Evolutionary conservation across 2,329 filamentous ascomycete genomes (phyloP).

Genomic region (Alternaria atra): DNA sequence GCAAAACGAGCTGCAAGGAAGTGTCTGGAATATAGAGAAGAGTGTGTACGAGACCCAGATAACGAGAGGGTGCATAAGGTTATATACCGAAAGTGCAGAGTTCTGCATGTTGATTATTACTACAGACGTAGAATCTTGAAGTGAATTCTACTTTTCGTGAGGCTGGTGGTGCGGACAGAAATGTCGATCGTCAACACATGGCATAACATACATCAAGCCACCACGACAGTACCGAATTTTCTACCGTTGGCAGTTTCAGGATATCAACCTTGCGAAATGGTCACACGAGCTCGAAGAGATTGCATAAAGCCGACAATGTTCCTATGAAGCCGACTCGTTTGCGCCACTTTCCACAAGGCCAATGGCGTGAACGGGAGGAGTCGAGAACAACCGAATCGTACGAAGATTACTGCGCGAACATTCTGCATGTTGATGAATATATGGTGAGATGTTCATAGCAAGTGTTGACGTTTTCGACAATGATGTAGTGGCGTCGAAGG

Average conservation of each 20-base stretch:
- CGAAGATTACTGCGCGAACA: not conserved
- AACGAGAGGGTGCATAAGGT: not conserved
- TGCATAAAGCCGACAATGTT: not conserved
- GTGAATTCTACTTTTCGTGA: not conserved
- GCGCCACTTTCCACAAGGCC: not conserved
- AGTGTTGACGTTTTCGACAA: slow-evolving; percentile 26
- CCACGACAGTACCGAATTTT: not conserved
- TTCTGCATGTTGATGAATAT: not conserved
- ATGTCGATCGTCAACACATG: not conserved
- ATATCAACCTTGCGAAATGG: not conserved
- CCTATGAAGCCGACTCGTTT: not conserved
- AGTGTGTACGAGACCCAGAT: not conserved
- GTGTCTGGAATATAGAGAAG: not conserved
- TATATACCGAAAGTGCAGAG: not conserved
- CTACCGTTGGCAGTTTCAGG: not conserved
- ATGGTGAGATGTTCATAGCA: slow-evolving; percentile 5
- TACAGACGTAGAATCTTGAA: not conserved
- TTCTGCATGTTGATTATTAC: not conserved
- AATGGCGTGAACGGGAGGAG: not conserved
- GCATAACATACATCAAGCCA: not conserved
- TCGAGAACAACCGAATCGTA: not conserved
- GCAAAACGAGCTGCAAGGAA: not conserved
- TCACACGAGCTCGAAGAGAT: slow-evolving; percentile 13
- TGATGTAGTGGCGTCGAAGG: slow-evolving; percentile 20
- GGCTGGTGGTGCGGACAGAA: not conserved